Evolutionary conservation across 768 basidiomycete species (phyloP), one percentile per base, ranked within the genome.

Genomic region (Daedaleopsis sinensis): DNA sequence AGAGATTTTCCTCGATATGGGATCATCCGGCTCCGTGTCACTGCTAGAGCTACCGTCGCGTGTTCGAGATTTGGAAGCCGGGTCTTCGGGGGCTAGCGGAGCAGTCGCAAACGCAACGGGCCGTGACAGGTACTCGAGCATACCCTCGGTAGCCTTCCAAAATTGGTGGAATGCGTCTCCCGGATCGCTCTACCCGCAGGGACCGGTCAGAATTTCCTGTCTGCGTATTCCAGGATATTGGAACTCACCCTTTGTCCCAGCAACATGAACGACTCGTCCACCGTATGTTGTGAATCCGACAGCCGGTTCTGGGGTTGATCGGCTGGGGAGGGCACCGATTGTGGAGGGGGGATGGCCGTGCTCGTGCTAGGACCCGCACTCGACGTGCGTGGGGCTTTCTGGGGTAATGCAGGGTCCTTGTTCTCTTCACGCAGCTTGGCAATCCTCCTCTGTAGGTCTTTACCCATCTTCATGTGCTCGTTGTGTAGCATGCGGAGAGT

Each of bases 181-280:
- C 2, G 91, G 88, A 68, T 94, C 93, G 57, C 67, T 67, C 72
- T 70, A 54, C 27, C 32, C 5, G 35, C 11, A 23, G 35, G 39
- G 38, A 18, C 42, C 5, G 18, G 4, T 52, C 10, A 36, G 35
- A 13, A 2, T 13, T 52, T 16, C 2, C 19, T 50, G 32, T 11
- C 32, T 38, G 36, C 24, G n/a, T 56, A 32, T 58, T 43, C 43
- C 16, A 55, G 57, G 56, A 47, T 35, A 23, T n/a, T 47, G 44
- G 44, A 10, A 51, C 57, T 18, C 60, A 78, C 85, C 67, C 86
- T 82, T 71, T 93, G 91, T 18, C 90, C 91, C 3, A 94, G 78
- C 2, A 94, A 80, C 92, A 94, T 93, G 68, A 94, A 94, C 0
- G 93, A 94, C 70, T 94, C 93, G 50, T 93, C 93, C 1, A 90